phyloP scores from a whole-genome alignment of 2,329 filamentous ascomycete species.

The Ophiocordyceps camponoti-saundersi region DNA sequence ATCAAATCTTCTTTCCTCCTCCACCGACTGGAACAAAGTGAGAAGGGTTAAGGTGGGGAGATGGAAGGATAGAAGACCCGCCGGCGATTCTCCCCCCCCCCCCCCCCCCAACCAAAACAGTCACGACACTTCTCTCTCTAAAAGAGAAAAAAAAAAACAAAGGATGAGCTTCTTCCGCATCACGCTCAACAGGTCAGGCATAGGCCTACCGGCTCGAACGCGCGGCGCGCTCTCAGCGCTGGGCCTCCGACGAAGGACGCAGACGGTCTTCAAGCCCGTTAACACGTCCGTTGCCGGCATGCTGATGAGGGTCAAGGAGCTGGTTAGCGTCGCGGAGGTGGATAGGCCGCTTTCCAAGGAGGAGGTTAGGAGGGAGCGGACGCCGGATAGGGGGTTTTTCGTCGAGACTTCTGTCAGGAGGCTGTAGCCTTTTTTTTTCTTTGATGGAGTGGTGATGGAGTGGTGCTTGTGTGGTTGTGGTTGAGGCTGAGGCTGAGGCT shows the following conservation, averaged over 20 bases:
- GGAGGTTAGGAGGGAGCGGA: slow-evolving; percentile 55
- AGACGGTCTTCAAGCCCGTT: slow-evolving; percentile 81
- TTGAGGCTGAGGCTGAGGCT: not conserved
- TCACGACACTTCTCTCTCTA: not conserved
- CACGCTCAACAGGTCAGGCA: slow-evolving; percentile 75
- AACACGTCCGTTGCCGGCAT: slow-evolving; percentile 68
- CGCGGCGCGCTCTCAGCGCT: slow-evolving; percentile 70
- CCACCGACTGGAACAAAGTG: too few species aligned
- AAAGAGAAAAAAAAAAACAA: not conserved
- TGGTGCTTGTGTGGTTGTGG: not conserved
- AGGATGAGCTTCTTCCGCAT: slow-evolving; percentile 69
- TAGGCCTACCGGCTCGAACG: slow-evolving; percentile 68
- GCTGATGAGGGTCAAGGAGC: slow-evolving; percentile 86
- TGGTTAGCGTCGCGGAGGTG: slow-evolving; percentile 71
- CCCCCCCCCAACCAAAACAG: too few species aligned
- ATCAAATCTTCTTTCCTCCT: too few species aligned
- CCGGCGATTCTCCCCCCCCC: too few species aligned
- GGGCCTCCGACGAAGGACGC: slow-evolving; percentile 68
- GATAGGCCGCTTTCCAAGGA: slow-evolving; percentile 41
- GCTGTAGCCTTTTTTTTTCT: too few species aligned
- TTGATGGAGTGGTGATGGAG: too few species aligned
- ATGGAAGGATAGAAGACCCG: too few species aligned
- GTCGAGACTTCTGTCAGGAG: slow-evolving; percentile 39
- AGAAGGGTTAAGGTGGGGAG: too few species aligned
- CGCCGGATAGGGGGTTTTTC: slow-evolving; percentile 66